phyloP scores from a whole-genome alignment of 2,329 filamentous ascomycete species.

The Esteya vermicola region DNA sequence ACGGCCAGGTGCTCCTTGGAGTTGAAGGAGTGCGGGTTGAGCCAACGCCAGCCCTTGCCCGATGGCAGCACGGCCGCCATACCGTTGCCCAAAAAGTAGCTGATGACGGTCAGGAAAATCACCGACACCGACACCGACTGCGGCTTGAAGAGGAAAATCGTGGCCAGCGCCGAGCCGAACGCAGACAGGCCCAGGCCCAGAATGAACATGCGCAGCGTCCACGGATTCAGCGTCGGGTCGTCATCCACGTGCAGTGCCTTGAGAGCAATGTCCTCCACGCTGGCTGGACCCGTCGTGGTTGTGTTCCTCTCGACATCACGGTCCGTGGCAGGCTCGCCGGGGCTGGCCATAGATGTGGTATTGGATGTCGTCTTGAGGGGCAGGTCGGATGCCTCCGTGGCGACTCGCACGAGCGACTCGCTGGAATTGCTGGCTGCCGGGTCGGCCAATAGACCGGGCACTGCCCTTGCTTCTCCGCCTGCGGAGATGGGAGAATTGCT shows the following conservation, averaged over 20 bases:
- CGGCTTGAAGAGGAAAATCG: conserved; percentile 33
- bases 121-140: conserved; percentile 26
- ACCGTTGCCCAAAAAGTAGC: conserved; percentile 25
- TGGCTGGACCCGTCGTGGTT: no score
- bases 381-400: no score
- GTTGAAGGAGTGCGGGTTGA: conserved; percentile 14
- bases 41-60: conserved; percentile 17
- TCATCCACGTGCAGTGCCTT: conserved; percentile 11
- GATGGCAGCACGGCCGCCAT: conserved; percentile 22
- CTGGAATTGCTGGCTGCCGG: no score
- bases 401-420: no score
- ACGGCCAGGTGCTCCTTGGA: conserved; percentile 13
- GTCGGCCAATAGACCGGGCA: no score
- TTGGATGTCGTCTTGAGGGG: no score
- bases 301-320: no score
- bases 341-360: no score
- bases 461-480: no score
- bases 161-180: conserved; percentile 23
- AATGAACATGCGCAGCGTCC: conserved; percentile 10
- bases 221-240: conserved; percentile 11
- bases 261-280: conserved; percentile 10
- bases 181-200: conserved; percentile 18
- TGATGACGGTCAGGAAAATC: conserved; percentile 30
- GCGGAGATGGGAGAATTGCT: no score
- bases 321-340: no score